These are phyloP conservation scores for Fusarium sp. DNA, from an alignment of 2,329 filamentous ascomycete species.

Conservation along the genomic window DNA sequence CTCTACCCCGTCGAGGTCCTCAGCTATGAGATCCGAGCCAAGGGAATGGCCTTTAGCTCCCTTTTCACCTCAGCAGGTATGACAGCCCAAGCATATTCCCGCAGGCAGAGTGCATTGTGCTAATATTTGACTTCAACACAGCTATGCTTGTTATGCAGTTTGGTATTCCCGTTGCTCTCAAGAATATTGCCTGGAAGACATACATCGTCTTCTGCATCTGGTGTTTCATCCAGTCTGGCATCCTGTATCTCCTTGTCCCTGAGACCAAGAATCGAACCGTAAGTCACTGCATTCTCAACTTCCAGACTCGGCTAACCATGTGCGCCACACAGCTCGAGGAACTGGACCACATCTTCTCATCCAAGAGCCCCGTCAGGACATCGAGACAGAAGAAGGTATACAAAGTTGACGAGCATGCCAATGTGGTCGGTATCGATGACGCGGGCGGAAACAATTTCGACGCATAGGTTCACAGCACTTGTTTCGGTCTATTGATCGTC, in stretches of 20 bases:
- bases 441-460: slow-evolving; percentile 5
- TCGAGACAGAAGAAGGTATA: slow-evolving; percentile 42
- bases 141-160: slow-evolving; percentile 58
- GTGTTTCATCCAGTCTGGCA: slow-evolving; percentile 57
- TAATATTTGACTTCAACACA: not conserved
- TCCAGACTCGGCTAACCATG: not conserved
- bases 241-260: slow-evolving; percentile 67
- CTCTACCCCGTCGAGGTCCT: slow-evolving; percentile 70
- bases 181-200: slow-evolving; percentile 67
- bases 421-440: slow-evolving; percentile 40
- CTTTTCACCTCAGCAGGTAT: slow-evolving; percentile 60
- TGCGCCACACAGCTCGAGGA: slow-evolving; percentile 39
- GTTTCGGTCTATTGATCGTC: not conserved
- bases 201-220: slow-evolving; percentile 68
- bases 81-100: not conserved
- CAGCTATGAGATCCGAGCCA: slow-evolving; percentile 68
- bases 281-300: not conserved
- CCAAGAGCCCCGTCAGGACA: slow-evolving; percentile 38
- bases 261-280: slow-evolving; percentile 65
- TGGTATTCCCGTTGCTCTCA: slow-evolving; percentile 62
- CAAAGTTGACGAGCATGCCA: slow-evolving; percentile 35
- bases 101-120: not conserved
- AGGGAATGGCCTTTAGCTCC: slow-evolving; percentile 68
- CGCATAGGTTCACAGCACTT: not conserved
- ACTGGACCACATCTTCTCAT: slow-evolving; percentile 44